Conservation (phyloP, 768 basidiomycete genomes). For the Suillus variegatus region DNA sequence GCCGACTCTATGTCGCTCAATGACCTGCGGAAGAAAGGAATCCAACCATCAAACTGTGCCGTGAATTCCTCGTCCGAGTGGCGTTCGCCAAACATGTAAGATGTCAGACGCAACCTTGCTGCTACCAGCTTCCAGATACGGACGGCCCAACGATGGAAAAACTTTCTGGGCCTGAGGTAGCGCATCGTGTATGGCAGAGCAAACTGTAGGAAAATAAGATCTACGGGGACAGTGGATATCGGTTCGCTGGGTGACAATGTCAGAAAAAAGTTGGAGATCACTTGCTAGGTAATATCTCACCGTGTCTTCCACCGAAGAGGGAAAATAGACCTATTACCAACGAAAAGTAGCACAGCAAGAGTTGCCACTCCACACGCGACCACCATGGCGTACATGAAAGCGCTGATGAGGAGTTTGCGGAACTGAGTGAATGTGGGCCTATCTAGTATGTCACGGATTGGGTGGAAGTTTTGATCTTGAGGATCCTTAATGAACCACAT, state of each 20-base stretch:
- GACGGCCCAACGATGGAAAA: slow-evolving; percentile 53
- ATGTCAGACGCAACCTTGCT: slow-evolving; percentile 71
- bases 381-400: slow-evolving; percentile 84
- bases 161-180: slow-evolving; percentile 68
- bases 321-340: slow-evolving; percentile 69
- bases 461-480: slow-evolving; percentile 89
- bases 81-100: slow-evolving; percentile 85
- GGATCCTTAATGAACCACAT: slow-evolving; percentile 99
- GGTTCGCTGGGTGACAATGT: slow-evolving; percentile 60
- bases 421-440: slow-evolving; percentile 80
- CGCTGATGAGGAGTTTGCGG: slow-evolving; percentile 82
- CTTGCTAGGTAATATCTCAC: slow-evolving; percentile 43
- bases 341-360: slow-evolving; percentile 60
- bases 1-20: slow-evolving; percentile 27
- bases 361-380: slow-evolving; percentile 79
- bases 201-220: slow-evolving; percentile 84
- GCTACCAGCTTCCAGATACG: slow-evolving; percentile 71
- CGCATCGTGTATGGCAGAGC: slow-evolving; percentile 82
- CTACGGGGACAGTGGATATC: slow-evolving; percentile 83
- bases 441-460: slow-evolving; percentile 90
- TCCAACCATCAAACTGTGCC: slow-evolving; percentile 33
- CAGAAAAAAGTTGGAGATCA: slow-evolving; percentile 6
- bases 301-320: slow-evolving; percentile 85
- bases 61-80: slow-evolving; percentile 64
- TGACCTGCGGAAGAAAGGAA: slow-evolving; percentile 37